Percentiles rank a stretch among this genome's conserved stretches.
phyloP scores from a whole-genome alignment of 805 yeast species.

The Yamadazyma scolyti region DNA sequence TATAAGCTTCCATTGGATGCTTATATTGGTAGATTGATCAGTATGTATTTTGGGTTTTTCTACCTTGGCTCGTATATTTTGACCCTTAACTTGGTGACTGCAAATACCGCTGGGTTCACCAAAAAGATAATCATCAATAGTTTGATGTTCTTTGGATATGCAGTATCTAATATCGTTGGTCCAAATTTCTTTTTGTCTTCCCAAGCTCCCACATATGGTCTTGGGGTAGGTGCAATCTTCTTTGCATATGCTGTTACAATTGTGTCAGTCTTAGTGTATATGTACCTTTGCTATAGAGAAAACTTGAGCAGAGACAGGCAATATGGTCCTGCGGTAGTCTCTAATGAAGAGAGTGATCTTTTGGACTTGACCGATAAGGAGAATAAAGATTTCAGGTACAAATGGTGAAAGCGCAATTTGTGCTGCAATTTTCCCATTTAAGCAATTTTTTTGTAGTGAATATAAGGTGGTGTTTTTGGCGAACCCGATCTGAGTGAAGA shows the following conservation, averaged over 20 bases:
- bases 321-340: slow-evolving; percentile 3
- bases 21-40: slow-evolving; percentile 4
- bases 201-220: slow-evolving; percentile 6
- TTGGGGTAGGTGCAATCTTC: slow-evolving; percentile 8
- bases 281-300: slow-evolving; percentile 8
- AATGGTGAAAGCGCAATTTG: slow-evolving; percentile 4
- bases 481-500: too few relatives aligned
- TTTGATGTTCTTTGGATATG: slow-evolving; percentile 6
- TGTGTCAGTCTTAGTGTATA: slow-evolving; percentile 4
- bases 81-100: slow-evolving; percentile 6
- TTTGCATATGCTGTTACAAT: slow-evolving; percentile 7
- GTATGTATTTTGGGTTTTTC: slow-evolving; percentile 8
- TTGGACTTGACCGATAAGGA: slow-evolving; percentile 8
- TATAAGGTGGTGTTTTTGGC: too few relatives aligned
- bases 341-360: slow-evolving; percentile 6
- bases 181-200: slow-evolving; percentile 7
- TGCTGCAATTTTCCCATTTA: too few relatives aligned
- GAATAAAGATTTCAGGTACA: slow-evolving; percentile 8
- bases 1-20: slow-evolving; percentile 5
- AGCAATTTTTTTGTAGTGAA: too few relatives aligned
- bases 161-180: slow-evolving; percentile 7
- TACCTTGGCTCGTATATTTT: slow-evolving; percentile 7
- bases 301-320: slow-evolving; percentile 4
- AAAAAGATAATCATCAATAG: slow-evolving; percentile 6
- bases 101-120: slow-evolving; percentile 9